These are phyloP conservation scores for Citrus australasica DNA, from an alignment of 345 rosid genomes.

Conservation along the genomic window DNA sequence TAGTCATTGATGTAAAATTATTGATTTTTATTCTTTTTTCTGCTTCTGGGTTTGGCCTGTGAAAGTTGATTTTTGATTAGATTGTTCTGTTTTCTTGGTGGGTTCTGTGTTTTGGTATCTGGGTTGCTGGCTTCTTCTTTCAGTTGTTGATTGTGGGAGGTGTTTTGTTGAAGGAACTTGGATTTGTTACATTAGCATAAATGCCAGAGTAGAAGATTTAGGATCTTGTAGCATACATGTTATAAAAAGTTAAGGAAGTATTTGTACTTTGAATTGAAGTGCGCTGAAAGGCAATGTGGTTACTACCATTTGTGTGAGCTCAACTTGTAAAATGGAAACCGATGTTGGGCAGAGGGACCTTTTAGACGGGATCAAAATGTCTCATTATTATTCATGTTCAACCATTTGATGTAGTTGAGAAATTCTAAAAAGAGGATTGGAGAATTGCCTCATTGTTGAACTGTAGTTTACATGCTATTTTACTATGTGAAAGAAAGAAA, in stretches of 20 bases:
- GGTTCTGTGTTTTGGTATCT: neutral
- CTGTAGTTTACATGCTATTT: neutral
- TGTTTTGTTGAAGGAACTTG: neutral
- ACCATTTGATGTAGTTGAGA: neutral
- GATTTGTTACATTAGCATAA: neutral
- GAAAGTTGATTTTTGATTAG: conserved; percentile 15
- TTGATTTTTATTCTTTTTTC: neutral
- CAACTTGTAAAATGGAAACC: neutral
- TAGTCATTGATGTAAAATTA: neutral
- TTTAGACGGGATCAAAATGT: no score
- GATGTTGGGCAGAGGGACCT: no score
- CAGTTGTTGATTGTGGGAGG: neutral
- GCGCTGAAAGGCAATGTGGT: neutral
- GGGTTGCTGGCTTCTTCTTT: neutral
- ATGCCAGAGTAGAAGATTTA: neutral
- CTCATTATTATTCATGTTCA: neutral
- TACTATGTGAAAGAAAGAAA: neutral
- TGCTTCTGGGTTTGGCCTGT: neutral
- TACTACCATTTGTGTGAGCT: neutral
- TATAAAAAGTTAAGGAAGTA: neutral
- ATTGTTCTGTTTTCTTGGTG: neutral
- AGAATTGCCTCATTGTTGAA: neutral
- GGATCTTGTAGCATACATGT: neutral
- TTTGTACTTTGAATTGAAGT: neutral
- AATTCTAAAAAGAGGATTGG: neutral